A percentile compares a stretch with the other conserved stretches of the same genome.
Evolutionary conservation across 768 basidiomycete species (phyloP).

Genomic region (Kwoniella sp.): DNA sequence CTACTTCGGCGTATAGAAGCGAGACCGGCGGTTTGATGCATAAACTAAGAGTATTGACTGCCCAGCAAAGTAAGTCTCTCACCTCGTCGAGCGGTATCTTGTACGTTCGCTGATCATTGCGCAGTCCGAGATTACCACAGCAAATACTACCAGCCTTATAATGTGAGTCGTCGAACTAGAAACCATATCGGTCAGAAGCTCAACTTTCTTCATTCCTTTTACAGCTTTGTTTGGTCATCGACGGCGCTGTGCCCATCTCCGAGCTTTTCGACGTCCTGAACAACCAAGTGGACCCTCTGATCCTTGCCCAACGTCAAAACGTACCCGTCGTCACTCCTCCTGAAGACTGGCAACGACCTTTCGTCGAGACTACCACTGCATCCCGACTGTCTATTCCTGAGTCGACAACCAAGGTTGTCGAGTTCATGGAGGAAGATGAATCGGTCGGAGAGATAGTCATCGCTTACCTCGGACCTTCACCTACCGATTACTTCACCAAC

Average conservation of each 20-base stretch:
- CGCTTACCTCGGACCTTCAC: slow-evolving; percentile 70
- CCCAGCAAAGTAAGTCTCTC: slow-evolving; percentile 73
- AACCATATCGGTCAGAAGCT: background rate
- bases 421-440: slow-evolving; percentile 97
- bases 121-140: slow-evolving; percentile 85
- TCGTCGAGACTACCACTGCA: slow-evolving; percentile 81
- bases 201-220: background rate
- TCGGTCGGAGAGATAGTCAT: slow-evolving; percentile 78
- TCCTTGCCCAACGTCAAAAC: slow-evolving; percentile 69
- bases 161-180: slow-evolving; percentile 60
- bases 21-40: slow-evolving; percentile 98
- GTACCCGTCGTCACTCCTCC: slow-evolving; percentile 59
- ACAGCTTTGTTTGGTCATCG: slow-evolving; percentile 70
- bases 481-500: slow-evolving; percentile 34
- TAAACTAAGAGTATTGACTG: slow-evolving; percentile 76
- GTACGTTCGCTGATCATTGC: background rate
- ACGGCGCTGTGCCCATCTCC: slow-evolving; percentile 77
- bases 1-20: slow-evolving; percentile 83
- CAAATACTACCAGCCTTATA: slow-evolving; percentile 90
- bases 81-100: background rate
- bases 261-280: slow-evolving; percentile 82
- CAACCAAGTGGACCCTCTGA: slow-evolving; percentile 75
- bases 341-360: slow-evolving; percentile 86
- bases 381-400: slow-evolving; percentile 50
- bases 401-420: slow-evolving; percentile 68